Evolutionary conservation across 768 basidiomycete genomes (phyloP).

Genomic region (Rhodotorula graminis): DNA sequence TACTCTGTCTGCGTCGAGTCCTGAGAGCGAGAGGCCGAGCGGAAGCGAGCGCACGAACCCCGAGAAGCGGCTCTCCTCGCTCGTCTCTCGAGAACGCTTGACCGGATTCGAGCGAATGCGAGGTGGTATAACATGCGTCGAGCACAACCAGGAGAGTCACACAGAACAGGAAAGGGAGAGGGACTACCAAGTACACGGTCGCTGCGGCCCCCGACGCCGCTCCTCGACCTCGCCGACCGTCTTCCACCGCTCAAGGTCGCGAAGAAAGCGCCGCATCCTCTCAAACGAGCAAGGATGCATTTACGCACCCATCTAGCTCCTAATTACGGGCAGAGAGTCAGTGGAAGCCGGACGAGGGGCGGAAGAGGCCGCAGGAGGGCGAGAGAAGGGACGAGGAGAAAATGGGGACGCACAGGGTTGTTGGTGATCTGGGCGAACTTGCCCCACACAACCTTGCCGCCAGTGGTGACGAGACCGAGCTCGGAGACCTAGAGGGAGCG

Average conservation of each 20-base stretch:
- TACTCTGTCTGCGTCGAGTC: no score
- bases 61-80: no score
- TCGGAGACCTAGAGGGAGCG: constrained; percentile 64
- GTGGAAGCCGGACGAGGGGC: not conserved
- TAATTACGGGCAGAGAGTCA: not conserved
- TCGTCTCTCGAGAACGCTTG: no score
- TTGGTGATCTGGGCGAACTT: constrained; percentile 85
- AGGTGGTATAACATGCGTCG: not conserved
- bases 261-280: not conserved
- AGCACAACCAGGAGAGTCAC: not conserved
- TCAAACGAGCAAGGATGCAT: not conserved
- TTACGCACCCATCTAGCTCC: not conserved
- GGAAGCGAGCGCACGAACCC: no score
- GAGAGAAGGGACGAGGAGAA: not conserved
- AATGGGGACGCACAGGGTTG: constrained; percentile 55
- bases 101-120: no score
- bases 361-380: no score
- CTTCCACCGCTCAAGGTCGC: not conserved
- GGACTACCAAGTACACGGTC: not conserved
- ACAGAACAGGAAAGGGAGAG: not conserved
- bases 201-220: no score
- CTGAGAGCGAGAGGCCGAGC: no score
- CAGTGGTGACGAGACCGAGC: constrained; percentile 92
- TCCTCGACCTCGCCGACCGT: not conserved
- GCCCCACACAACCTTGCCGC: constrained; percentile 67